A percentile compares a stretch with the other conserved stretches of the same genome.
phyloP scores from a whole-genome alignment of 2,329 filamentous ascomycete genomes.

The Epicoccum nigrum region DNA sequence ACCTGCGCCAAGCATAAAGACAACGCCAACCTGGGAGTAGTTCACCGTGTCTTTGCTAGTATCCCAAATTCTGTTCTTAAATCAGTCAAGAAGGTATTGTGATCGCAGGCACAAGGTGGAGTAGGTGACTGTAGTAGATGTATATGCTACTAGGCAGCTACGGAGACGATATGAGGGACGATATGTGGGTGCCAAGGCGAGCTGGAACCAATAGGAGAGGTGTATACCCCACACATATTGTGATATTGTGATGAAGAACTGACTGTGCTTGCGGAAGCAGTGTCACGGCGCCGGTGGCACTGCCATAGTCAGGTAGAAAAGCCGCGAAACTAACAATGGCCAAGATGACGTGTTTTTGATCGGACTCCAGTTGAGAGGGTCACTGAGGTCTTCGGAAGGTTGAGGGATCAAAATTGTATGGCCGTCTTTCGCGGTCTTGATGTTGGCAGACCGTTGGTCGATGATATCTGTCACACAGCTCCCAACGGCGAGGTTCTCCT shows the following conservation, averaged over 20 bases:
- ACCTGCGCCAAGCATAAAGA: background rate
- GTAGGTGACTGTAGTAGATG: too few relatives aligned
- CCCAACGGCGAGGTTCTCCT: background rate
- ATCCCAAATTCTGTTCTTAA: background rate
- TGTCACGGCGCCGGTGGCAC: background rate
- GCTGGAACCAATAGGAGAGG: too few relatives aligned
- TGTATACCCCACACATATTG: too few relatives aligned
- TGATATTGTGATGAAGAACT: background rate
- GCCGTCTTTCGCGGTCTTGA: background rate
- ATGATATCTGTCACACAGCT: background rate
- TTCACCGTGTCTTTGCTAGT: background rate
- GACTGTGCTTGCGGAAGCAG: background rate
- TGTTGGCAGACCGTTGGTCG: background rate
- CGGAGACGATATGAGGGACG: too few relatives aligned
- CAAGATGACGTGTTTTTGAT: background rate
- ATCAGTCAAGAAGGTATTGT: background rate
- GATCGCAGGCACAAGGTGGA: too few relatives aligned
- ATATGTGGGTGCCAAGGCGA: too few relatives aligned
- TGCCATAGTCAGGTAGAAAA: background rate
- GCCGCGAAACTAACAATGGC: background rate
- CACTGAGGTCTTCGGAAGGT: background rate
- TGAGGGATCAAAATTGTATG: background rate
- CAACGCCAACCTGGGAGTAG: background rate
- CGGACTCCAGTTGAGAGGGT: background rate
- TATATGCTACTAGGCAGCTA: too few relatives aligned